A percentile compares a stretch with the other conserved stretches of the same genome.
Evolutionary conservation across 352 stramenopile genomes (phyloP).

Genomic region (Globisporangium canariense): DNA sequence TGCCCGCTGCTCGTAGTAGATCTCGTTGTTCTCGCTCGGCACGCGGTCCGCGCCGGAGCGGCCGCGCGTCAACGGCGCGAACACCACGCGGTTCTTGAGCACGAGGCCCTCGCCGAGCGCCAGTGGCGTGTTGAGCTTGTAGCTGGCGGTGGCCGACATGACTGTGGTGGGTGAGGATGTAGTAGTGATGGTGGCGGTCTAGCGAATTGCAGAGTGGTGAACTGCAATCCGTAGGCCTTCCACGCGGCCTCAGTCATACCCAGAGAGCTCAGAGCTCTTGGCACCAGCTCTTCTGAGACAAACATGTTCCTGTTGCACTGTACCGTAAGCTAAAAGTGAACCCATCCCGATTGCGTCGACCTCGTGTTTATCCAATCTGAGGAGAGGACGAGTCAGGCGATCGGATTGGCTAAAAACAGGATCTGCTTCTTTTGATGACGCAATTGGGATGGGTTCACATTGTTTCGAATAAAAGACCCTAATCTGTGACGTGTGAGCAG

Average conservation of each 20-base stretch:
- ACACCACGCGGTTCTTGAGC: conserved; percentile 52
- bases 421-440: background rate
- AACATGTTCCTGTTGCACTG: background rate
- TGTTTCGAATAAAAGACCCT: background rate
- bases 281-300: background rate
- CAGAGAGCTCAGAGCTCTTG: no score
- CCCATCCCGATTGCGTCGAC: background rate
- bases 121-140: conserved; percentile 39
- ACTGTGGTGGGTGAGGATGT: background rate
- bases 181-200: background rate
- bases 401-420: background rate
- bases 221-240: background rate
- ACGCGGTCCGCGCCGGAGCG: conserved; percentile 27
- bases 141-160: conserved; percentile 16
- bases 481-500: background rate
- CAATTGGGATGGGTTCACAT: background rate
- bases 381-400: background rate
- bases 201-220: background rate
- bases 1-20: conserved; percentile 64
- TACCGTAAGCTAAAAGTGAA: background rate
- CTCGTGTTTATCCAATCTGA: background rate
- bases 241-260: background rate
- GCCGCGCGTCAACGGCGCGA: conserved; percentile 47
- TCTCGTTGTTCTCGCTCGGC: conserved; percentile 41
- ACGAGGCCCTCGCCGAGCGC: conserved; percentile 26